Base-by-base conservation (phyloP, 2,329 filamentous ascomycete genomes). In the Myotisia sp. region DNA sequence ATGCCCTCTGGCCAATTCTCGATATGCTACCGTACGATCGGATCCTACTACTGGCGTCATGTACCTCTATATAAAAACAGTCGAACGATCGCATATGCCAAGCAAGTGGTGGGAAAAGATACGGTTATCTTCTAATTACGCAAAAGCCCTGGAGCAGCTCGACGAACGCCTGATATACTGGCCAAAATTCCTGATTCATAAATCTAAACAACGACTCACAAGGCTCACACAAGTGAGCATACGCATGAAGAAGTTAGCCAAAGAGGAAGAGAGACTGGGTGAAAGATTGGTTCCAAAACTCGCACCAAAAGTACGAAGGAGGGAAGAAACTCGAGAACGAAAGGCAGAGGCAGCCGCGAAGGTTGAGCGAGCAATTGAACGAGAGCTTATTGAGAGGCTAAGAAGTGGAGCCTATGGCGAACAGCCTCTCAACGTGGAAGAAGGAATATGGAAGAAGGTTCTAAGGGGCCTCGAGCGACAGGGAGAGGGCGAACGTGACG, bases 11-110 rank as follows among this genome's bases (percentile, higher is more conserved):
- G 84, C 86, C 46, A 94, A 93, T 64, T 82, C 77, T 24, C 74
- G 85, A 41, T 94, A 95, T 67, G 87, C 87, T 40, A 95, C 87
- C 6, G 76, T 95, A 41, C 79, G 87, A 44, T 74, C 81, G 35
- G 76, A 92, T 51, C 79, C 85, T 5, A 64, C 76, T 41, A 86
- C 82, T 34, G 80, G 82, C 42, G 75, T 74, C 6, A 70, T 95
- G 42, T 95, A 94, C 63, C 76, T 95, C 37, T 95, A 92, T 69
- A 92, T 93, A 70, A 95, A 94, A 66, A 90, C 84, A 3, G 74
- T 86, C 46, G 85, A 93, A 65, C 81, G 90, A 42, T 70, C 79
- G 8, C 87, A 86, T 58, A 72, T 87, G 60, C 90, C 87, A 1
- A 78, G 74, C 39, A 92, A 92, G 60, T 76, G 87, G 64, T 98